phyloP scores from a whole-genome alignment of 257 asterid genomes.

The Solanum sejunctum region DNA sequence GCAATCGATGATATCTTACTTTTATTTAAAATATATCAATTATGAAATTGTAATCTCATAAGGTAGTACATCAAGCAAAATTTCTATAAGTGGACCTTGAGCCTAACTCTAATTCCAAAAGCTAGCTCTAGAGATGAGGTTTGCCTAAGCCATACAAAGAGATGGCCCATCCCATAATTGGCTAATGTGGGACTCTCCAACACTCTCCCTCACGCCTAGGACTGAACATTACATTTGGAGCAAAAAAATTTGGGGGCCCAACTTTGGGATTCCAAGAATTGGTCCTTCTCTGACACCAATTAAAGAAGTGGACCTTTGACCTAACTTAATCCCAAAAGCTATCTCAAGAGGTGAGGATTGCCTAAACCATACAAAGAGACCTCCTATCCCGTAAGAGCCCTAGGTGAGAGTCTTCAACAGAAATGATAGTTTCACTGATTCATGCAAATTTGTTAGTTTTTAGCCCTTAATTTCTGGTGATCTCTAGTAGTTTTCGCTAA shows the following conservation, averaged over 20 bases:
- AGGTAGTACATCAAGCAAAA: neutral
- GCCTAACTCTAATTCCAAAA: neutral
- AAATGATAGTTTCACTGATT: neutral
- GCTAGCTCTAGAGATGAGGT: neutral
- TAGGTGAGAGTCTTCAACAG: neutral
- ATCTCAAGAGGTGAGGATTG: neutral
- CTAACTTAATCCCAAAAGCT: neutral
- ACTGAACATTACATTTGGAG: neutral
- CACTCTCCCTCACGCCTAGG: neutral
- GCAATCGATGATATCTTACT: neutral
- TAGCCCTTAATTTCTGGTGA: neutral
- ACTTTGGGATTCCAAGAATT: neutral
- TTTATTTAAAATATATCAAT: neutral
- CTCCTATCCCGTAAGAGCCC: neutral
- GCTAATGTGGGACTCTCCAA: neutral
- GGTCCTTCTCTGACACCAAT: neutral
- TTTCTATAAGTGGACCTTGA: neutral
- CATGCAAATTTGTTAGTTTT: neutral
- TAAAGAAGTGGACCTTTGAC: neutral
- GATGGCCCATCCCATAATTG: neutral
- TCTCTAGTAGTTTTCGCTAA: neutral
- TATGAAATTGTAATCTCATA: neutral
- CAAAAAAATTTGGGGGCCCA: neutral
- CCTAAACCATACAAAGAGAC: neutral
- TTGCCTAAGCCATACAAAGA: neutral